Percentiles rank a stretch among this genome's conserved stretches.
These are phyloP conservation scores for Botryotinia convoluta DNA, from an alignment of 2,329 filamentous ascomycete species.

Conservation along the genomic window DNA sequence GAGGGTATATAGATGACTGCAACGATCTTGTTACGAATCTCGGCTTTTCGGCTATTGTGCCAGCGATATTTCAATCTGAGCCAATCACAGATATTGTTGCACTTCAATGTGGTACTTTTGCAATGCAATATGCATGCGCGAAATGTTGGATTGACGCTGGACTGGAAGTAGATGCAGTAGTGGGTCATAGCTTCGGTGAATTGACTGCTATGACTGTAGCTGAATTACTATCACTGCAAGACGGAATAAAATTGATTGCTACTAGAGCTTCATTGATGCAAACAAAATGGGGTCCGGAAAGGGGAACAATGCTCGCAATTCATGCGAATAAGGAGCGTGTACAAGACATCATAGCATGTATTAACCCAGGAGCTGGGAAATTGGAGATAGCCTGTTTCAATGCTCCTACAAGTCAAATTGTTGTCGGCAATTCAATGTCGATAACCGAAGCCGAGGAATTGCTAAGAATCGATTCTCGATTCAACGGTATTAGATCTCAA, in stretches of 20 bases:
- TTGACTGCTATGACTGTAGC: constrained; percentile 39
- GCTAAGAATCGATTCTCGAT: constrained; percentile 16
- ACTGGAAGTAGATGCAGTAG: constrained; percentile 18
- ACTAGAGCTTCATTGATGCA: constrained; percentile 39
- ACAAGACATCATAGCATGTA: neutral
- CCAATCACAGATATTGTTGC: constrained; percentile 19
- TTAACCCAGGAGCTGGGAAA: neutral
- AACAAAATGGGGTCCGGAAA: neutral
- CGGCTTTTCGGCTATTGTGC: constrained; percentile 22
- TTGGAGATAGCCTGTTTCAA: neutral
- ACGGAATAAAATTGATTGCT: constrained; percentile 31
- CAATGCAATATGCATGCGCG: constrained; percentile 28
- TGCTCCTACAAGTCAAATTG: neutral
- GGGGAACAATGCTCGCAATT: neutral
- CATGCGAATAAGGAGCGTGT: neutral
- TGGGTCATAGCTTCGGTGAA: constrained; percentile 44
- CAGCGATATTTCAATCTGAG: constrained; percentile 23
- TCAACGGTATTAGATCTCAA: constrained; percentile 31
- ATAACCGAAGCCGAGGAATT: constrained; percentile 15
- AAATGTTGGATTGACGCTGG: constrained; percentile 27
- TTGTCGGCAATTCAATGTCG: neutral
- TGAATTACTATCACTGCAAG: neutral
- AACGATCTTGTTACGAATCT: constrained; percentile 11
- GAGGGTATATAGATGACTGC: constrained; percentile 24
- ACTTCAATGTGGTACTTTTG: constrained; percentile 25